A percentile compares a stretch with the other conserved stretches of the same genome.
Conservation (phyloP, 805 yeast species). For the Lipomyces japonicus region DNA sequence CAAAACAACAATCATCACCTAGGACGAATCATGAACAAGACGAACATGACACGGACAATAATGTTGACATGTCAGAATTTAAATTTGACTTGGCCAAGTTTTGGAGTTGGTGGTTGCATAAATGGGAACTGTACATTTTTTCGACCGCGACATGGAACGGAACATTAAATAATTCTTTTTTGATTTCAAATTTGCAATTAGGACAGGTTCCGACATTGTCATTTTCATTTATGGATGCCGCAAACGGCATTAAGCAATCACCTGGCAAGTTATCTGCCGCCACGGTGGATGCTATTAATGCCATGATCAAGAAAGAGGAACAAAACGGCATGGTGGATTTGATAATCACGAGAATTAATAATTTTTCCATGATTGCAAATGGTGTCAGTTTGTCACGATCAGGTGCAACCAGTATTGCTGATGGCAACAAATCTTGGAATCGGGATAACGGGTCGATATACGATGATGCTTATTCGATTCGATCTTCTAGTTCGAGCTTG, state of each 20-base stretch:
- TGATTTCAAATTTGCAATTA: slow-evolving; percentile 14
- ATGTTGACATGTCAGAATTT: slow-evolving; percentile 10
- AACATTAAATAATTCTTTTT: slow-evolving; percentile 15
- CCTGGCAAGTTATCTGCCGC: slow-evolving; percentile 19
- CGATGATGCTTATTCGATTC: slow-evolving; percentile 21
- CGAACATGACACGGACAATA: not conserved
- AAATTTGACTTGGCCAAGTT: slow-evolving; percentile 17
- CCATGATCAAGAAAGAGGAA: slow-evolving; percentile 25
- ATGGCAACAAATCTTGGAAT: slow-evolving; percentile 4
- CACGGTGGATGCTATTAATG: slow-evolving; percentile 20
- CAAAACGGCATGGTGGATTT: slow-evolving; percentile 26
- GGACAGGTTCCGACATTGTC: slow-evolving; percentile 23
- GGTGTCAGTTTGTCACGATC: slow-evolving; percentile 16
- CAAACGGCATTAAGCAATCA: slow-evolving; percentile 17
- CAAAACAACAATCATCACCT: not conserved
- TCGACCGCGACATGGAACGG: slow-evolving; percentile 24
- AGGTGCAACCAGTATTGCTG: not conserved
- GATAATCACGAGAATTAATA: slow-evolving; percentile 18
- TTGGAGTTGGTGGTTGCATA: slow-evolving; percentile 30
- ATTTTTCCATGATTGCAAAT: slow-evolving; percentile 19
- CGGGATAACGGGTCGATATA: slow-evolving; percentile 23
- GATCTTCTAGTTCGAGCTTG: slow-evolving; percentile 20
- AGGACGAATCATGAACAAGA: not conserved
- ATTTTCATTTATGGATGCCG: slow-evolving; percentile 27
- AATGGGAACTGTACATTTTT: slow-evolving; percentile 25